A percentile compares a stretch with the other conserved stretches of the same genome.
Conservation (phyloP, 257 asterid species). For the Solanum chiquidenum region DNA sequence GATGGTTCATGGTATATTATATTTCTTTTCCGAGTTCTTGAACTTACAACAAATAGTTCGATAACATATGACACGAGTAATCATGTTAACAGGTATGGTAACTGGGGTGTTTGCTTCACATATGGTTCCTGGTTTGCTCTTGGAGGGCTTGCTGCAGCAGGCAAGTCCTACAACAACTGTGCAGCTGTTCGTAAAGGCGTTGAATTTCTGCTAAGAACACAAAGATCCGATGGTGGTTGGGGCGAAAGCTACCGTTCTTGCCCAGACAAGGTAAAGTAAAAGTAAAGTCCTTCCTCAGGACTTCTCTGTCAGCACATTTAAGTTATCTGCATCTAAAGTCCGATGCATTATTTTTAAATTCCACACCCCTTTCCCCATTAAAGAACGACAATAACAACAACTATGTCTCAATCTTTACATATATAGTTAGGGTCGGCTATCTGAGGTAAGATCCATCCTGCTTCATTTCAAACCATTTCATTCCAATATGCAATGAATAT, state of each 20-base stretch:
- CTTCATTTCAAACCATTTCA: not conserved
- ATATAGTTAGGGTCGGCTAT: not conserved
- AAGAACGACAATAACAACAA: not conserved
- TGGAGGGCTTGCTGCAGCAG: constrained; percentile 59
- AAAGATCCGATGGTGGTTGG: constrained; percentile 75
- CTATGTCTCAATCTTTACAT: not conserved
- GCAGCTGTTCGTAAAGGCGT: constrained; percentile 46
- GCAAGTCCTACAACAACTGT: constrained; percentile 40
- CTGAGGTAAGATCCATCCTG: not conserved
- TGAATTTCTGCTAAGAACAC: constrained; percentile 44
- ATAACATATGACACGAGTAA: not conserved
- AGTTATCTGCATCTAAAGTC: not conserved
- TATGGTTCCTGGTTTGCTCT: constrained; percentile 80
- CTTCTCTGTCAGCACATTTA: not conserved
- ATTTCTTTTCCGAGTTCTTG: not conserved
- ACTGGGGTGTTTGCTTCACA: constrained; percentile 81
- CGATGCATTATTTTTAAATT: not conserved
- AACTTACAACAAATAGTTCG: not conserved
- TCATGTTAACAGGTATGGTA: constrained; percentile 43
- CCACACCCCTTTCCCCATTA: not conserved
- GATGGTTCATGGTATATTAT: constrained; percentile 71
- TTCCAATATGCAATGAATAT: not conserved
- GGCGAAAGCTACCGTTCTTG: constrained; percentile 83
- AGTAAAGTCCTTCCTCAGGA: not conserved
- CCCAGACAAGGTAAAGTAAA: constrained; percentile 46